Evolutionary conservation across 176 grass and related monocot species (phyloP).

Genomic region (Triticum turgidum): DNA sequence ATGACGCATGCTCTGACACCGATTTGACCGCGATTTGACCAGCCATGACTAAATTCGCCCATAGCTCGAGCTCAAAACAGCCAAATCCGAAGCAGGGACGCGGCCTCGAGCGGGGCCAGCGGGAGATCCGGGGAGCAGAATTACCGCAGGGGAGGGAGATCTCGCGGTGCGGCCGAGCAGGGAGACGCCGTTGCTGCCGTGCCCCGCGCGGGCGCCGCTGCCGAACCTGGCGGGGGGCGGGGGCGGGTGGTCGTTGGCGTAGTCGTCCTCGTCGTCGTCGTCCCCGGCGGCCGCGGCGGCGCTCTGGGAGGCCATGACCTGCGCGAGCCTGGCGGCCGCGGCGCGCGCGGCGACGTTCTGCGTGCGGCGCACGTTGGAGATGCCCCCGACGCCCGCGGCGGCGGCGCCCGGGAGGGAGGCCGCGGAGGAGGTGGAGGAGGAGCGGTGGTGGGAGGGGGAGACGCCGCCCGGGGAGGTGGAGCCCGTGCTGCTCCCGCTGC

Average conservation of each 20-base stretch:
- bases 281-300: slow-evolving; percentile 66
- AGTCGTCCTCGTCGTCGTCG: slow-evolving; percentile 80
- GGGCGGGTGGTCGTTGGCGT: slow-evolving; percentile 36
- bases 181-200: slow-evolving; percentile 51
- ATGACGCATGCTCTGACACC: background rate
- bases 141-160: slow-evolving; percentile 98
- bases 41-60: slow-evolving; percentile 21
- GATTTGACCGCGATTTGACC: slow-evolving; percentile 41
- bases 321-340: slow-evolving; percentile 88
- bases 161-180: slow-evolving; percentile 76
- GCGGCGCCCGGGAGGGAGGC: slow-evolving; percentile 8
- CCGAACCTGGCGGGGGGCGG: slow-evolving; percentile 45
- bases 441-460: slow-evolving; percentile 82
- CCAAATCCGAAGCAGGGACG: slow-evolving; percentile 14
- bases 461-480: slow-evolving; percentile 76
- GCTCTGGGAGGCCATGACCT: slow-evolving; percentile 97
- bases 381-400: slow-evolving; percentile 12
- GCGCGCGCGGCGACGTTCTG: slow-evolving; percentile 97
- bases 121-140: slow-evolving; percentile 48
- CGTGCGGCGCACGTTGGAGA: slow-evolving; percentile 71
- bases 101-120: background rate
- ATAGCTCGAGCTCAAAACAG: background rate
- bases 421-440: slow-evolving; percentile 62
- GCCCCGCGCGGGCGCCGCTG: slow-evolving; percentile 12
- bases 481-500: slow-evolving; percentile 89